Base-by-base conservation (phyloP, 2,329 filamentous ascomycete genomes). In the Pseudohalonectria lignicola region DNA sequence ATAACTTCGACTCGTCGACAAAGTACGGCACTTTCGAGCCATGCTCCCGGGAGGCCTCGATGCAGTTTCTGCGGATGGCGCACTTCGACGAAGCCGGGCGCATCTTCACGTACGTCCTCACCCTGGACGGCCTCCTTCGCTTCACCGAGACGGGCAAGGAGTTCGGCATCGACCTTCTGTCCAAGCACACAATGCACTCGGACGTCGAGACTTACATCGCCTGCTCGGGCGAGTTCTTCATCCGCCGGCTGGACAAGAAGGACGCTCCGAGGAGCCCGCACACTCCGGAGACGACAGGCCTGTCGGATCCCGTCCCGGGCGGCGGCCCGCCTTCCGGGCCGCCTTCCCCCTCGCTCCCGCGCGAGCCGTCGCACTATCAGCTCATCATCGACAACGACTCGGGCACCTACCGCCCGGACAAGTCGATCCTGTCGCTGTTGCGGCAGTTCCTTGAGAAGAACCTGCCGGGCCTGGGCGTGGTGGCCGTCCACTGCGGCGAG, bases 91-190 rank as follows among this genome's bases (percentile, higher is more conserved):
- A 92, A 49, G 88, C 86, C 15, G 82, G 83, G 2, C 78, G 87
- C 11, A 76, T 93, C 40, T 95, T 92, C 53, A 96, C 90, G 17
- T 96, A 95, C 49, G 81, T 95, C 19, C 66, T 96, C 17, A 94
- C 86, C 0, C 70, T 95, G 6, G 90, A 96, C 52, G 83, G 82
- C 5, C 69, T 90, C 38, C 74, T 93, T 53, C 81, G 87, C 33
- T 95, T 95, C 60, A 95, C 90, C 1, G 90, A 95, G 59, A 96
- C 90, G 0, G 90, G 90, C 21, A 92, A 92, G 50, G 88, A 95
- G 51, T 95, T 95, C 42, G 86, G 88, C 37, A 86, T 96, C 50
- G 90, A 95, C 60, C 67, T 95, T 57, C 62, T 96, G 50, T 87
- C 81, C 57, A 96, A 96, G 57, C 90, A 96, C 59, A 94, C 86